These are phyloP conservation scores for Sugiyamaella chiloensis DNA, from an alignment of 805 yeast genomes.

Conservation along the genomic window DNA sequence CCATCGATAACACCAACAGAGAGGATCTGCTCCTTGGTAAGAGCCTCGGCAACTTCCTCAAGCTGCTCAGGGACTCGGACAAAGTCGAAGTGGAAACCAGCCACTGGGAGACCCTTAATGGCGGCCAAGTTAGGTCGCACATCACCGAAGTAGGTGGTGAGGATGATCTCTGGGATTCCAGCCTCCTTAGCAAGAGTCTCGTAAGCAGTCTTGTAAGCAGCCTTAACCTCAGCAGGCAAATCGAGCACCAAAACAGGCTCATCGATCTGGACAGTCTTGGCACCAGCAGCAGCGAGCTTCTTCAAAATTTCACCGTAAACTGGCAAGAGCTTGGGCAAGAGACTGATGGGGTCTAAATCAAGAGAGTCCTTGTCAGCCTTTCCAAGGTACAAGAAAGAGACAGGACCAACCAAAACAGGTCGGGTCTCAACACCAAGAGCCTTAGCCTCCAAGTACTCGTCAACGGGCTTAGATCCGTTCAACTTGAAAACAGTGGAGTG, in stretches of 20 bases:
- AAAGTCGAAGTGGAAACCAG: conserved; percentile 95
- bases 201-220: conserved; percentile 86
- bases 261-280: conserved; percentile 90
- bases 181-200: conserved; percentile 64
- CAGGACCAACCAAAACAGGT: conserved; percentile 96
- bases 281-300: conserved; percentile 93
- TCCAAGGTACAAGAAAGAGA: conserved; percentile 91
- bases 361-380: conserved; percentile 97
- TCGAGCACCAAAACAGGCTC: conserved; percentile 97
- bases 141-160: conserved; percentile 97
- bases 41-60: conserved; percentile 68
- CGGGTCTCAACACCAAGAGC: conserved; percentile 93
- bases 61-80: conserved; percentile 96
- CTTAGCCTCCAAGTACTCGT: conserved; percentile 97
- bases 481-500: conserved; percentile 93
- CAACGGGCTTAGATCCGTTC: conserved; percentile 94
- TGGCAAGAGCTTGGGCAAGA: conserved; percentile 86
- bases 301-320: conserved; percentile 85
- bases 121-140: conserved; percentile 94
- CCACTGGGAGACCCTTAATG: conserved; percentile 84
- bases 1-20: conserved; percentile 98
- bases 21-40: conserved; percentile 68
- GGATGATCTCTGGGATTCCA: conserved; percentile 71
- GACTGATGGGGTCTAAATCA: conserved; percentile 88
- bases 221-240: conserved; percentile 77